Conservation (phyloP, 1,284 basidiomycete genomes). For the Sphagnurus paluster region DNA sequence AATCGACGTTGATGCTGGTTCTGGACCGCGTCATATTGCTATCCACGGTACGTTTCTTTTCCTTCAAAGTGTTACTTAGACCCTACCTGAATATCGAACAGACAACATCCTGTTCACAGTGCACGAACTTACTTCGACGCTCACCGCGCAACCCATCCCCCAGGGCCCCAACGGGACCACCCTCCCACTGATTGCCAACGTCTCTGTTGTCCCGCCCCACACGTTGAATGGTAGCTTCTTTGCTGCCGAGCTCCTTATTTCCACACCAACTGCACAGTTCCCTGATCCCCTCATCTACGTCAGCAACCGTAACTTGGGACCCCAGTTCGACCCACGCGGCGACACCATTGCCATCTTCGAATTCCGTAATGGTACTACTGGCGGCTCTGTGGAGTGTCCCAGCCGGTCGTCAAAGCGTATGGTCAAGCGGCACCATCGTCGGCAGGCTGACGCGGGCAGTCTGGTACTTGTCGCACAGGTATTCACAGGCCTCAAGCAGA, state of each 20-base stretch:
- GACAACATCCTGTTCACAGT: slow-evolving; percentile 56
- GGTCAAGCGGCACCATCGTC: slow-evolving; percentile 1
- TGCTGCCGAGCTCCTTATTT: slow-evolving; percentile 57
- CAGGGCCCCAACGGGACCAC: slow-evolving; percentile 43
- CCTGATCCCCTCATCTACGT: slow-evolving; percentile 56
- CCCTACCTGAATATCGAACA: slow-evolving; percentile 22
- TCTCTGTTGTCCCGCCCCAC: slow-evolving; percentile 50
- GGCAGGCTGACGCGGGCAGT: slow-evolving; percentile 2
- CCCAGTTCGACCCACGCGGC: slow-evolving; percentile 42
- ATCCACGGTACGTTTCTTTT: slow-evolving; percentile 43
- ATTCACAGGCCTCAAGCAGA: slow-evolving; percentile 57
- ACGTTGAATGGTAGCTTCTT: slow-evolving; percentile 41
- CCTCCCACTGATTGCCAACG: slow-evolving; percentile 46
- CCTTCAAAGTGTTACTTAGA: neutral
- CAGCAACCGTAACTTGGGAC: slow-evolving; percentile 60
- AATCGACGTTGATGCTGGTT: slow-evolving; percentile 54
- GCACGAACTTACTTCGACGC: slow-evolving; percentile 61
- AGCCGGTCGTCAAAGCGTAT: slow-evolving; percentile 12
- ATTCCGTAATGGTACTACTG: slow-evolving; percentile 30
- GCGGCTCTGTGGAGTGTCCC: neutral
- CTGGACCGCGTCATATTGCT: slow-evolving; percentile 61
- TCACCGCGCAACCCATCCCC: slow-evolving; percentile 61
- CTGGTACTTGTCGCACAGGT: slow-evolving; percentile 50
- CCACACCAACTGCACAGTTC: slow-evolving; percentile 44
- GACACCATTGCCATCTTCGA: slow-evolving; percentile 64